Evolutionary conservation across 176 grass and related monocot genomes (phyloP).

Genomic region (Puya raimondii): DNA sequence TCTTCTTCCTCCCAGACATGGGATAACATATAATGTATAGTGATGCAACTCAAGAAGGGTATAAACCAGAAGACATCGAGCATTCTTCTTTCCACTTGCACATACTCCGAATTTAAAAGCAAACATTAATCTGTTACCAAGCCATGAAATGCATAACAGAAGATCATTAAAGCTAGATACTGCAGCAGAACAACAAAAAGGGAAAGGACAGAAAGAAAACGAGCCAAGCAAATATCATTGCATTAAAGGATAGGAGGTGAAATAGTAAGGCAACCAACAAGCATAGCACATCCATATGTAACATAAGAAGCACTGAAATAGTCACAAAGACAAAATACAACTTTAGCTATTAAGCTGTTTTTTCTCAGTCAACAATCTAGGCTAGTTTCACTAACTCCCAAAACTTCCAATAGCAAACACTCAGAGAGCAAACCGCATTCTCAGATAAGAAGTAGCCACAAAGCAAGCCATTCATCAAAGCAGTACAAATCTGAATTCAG

Average conservation of each 20-base stretch:
- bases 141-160: neutral
- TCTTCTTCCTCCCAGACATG: neutral
- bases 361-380: slow-evolving; percentile 24
- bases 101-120: neutral
- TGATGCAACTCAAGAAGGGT: neutral
- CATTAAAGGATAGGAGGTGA: neutral
- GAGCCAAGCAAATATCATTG: neutral
- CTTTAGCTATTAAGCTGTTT: neutral
- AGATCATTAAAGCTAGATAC: neutral
- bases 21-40: neutral
- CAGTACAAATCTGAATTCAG: slow-evolving; percentile 82
- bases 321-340: neutral
- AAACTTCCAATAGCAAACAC: slow-evolving; percentile 26
- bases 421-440: slow-evolving; percentile 38
- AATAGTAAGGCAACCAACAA: neutral
- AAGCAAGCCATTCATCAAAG: slow-evolving; percentile 85
- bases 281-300: neutral
- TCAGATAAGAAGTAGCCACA: slow-evolving; percentile 56
- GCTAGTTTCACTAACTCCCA: slow-evolving; percentile 40
- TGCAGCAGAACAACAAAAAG: neutral
- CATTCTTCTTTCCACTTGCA: neutral
- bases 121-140: neutral
- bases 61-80: neutral
- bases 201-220: neutral
- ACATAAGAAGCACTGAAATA: neutral